These are phyloP conservation scores for Wallemia ichthyophaga DNA, from an alignment of 1,284 basidiomycete genomes.

Conservation along the genomic window DNA sequence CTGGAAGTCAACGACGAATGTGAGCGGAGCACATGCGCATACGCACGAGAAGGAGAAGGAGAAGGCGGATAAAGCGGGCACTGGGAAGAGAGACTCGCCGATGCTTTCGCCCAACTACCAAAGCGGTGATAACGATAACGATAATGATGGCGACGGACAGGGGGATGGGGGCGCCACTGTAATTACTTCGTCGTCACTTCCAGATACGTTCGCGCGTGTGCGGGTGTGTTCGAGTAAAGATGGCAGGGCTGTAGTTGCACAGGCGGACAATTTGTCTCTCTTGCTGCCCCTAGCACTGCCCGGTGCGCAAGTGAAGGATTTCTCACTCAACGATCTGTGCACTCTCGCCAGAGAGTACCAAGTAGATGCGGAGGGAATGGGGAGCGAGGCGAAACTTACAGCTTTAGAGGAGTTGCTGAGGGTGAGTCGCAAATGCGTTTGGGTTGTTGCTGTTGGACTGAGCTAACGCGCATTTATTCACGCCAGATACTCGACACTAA, in stretches of 20 bases:
- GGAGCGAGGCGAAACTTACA: conserved; percentile 24
- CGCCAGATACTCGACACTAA: too few species aligned
- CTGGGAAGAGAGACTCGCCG: neutral
- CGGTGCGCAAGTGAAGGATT: conserved; percentile 40
- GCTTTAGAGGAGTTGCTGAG: conserved; percentile 39
- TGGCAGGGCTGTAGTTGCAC: neutral
- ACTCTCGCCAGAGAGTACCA: conserved; percentile 27
- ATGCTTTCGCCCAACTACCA: neutral
- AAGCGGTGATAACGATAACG: too few species aligned
- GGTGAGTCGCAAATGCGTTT: conserved; percentile 21
- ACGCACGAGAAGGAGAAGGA: too few species aligned
- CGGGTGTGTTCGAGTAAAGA: conserved; percentile 29
- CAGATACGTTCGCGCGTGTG: conserved; percentile 57
- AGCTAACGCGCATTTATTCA: too few species aligned
- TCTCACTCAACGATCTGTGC: conserved; percentile 50
- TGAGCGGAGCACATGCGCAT: neutral
- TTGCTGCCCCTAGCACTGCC: too few species aligned
- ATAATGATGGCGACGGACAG: too few species aligned
- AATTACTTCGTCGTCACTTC: conserved; percentile 47
- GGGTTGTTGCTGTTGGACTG: too few species aligned
- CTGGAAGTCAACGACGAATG: neutral
- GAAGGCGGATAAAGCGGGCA: too few species aligned
- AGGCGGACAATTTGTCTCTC: too few species aligned
- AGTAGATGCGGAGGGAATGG: conserved; percentile 16
- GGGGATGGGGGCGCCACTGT: neutral